Conservation (phyloP, 2,329 filamentous ascomycete species). For the Xylariaceae sp. region DNA sequence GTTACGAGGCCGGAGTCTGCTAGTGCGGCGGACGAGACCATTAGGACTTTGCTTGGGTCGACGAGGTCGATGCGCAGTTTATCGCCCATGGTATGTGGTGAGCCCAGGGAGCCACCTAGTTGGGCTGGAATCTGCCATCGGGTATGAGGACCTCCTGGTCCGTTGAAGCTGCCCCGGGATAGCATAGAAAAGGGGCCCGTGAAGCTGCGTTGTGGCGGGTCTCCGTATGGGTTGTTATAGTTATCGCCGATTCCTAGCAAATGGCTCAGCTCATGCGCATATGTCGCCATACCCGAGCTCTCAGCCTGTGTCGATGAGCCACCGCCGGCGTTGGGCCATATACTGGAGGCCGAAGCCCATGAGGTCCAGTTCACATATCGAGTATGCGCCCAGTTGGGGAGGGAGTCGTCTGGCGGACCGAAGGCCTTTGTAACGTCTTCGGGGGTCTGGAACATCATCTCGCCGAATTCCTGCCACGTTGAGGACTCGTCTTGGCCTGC, state of each 20-base stretch:
- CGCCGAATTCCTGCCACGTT: constrained; percentile 53
- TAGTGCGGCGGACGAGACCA: constrained; percentile 40
- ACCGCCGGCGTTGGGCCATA: constrained; percentile 50
- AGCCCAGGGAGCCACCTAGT: constrained; percentile 45
- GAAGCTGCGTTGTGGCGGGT: constrained; percentile 42
- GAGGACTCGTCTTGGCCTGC: constrained; percentile 51
- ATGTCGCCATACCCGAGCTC: constrained; percentile 48
- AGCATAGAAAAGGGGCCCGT: constrained; percentile 51
- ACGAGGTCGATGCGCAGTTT: constrained; percentile 48
- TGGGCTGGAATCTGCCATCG: constrained; percentile 48
- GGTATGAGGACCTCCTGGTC: constrained; percentile 48
- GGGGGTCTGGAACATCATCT: constrained; percentile 45
- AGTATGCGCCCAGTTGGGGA: constrained; percentile 44
- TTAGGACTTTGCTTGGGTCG: constrained; percentile 39
- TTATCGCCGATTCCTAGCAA: constrained; percentile 50
- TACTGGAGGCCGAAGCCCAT: constrained; percentile 45
- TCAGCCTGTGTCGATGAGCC: constrained; percentile 50
- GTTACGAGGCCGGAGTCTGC: constrained; percentile 40
- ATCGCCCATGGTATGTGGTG: constrained; percentile 48
- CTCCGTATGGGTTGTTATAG: constrained; percentile 49
- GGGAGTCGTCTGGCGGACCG: constrained; percentile 41
- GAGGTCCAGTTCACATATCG: constrained; percentile 50
- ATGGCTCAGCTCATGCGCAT: constrained; percentile 49
- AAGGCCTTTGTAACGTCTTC: constrained; percentile 46
- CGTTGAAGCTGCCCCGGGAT: constrained; percentile 47